These are phyloP conservation scores for Mycena crocata DNA, from an alignment of 768 basidiomycete species.

Conservation along the genomic window DNA sequence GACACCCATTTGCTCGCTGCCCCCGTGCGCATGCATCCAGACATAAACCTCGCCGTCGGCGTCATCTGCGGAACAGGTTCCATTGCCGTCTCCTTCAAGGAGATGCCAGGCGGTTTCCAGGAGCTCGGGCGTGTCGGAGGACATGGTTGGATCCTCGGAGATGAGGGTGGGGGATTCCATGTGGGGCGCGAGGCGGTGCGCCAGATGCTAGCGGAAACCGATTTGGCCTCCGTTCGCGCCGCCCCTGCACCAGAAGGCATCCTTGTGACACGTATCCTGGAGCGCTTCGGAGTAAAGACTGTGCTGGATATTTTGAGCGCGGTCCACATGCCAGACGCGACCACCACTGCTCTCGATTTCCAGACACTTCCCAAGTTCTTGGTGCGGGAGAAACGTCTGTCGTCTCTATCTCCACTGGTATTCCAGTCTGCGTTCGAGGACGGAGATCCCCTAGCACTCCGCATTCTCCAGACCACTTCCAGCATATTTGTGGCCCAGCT, in stretches of 20 bases:
- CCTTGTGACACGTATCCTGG: constrained; percentile 62
- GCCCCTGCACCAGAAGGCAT: constrained; percentile 44
- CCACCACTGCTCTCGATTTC: constrained; percentile 34
- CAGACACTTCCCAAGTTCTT: constrained; percentile 46
- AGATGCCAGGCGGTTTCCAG: constrained; percentile 54
- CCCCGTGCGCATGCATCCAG: constrained; percentile 72
- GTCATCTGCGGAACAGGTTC: constrained; percentile 88
- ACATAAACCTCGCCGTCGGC: constrained; percentile 72
- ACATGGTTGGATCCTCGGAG: constrained; percentile 88
- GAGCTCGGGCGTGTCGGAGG: constrained; percentile 81
- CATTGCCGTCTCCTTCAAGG: constrained; percentile 74
- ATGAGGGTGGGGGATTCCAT: constrained; percentile 86
- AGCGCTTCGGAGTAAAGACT: constrained; percentile 64
- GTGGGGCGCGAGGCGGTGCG: constrained; percentile 83
- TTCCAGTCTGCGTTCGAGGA: constrained; percentile 82
- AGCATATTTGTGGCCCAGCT: constrained; percentile 69
- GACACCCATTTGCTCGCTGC: constrained; percentile 89
- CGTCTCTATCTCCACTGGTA: constrained; percentile 79
- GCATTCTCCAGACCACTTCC: constrained; percentile 66
- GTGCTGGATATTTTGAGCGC: constrained; percentile 74
- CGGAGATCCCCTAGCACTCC: constrained; percentile 71
- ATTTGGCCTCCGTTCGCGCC: constrained; percentile 57
- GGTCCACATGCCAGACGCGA: constrained; percentile 73
- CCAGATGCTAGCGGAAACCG: constrained; percentile 69
- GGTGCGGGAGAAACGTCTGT: constrained; percentile 79